These are phyloP conservation scores for Aspergillus bertholletiae DNA, from an alignment of 495 filamentous ascomycete genomes.

Conservation along the genomic window DNA sequence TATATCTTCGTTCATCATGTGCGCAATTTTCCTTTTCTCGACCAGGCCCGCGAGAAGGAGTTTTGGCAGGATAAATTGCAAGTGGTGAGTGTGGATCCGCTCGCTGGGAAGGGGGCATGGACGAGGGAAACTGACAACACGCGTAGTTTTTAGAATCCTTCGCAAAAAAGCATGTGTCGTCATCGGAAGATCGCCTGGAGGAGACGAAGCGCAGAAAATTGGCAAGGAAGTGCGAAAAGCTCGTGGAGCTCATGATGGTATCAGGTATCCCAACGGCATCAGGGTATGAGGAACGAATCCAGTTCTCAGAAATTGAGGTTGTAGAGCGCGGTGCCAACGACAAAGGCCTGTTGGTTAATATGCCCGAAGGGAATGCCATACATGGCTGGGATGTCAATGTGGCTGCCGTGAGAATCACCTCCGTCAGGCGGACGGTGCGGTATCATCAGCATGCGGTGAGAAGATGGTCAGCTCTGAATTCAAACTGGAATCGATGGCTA, in stretches of 20 bases:
- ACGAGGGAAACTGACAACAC: neutral
- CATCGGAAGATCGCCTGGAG: constrained; percentile 91
- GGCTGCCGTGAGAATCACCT: constrained; percentile 77
- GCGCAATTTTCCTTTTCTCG: constrained; percentile 94
- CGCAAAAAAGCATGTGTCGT: constrained; percentile 95
- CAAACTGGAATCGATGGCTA: neutral
- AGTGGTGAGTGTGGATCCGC: constrained; percentile 58
- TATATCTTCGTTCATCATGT: constrained; percentile 99
- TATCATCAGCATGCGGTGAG: constrained; percentile 88
- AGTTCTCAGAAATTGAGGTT: constrained; percentile 94
- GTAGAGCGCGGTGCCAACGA: constrained; percentile 91
- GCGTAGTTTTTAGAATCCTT: constrained; percentile 91
- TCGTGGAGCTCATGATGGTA: constrained; percentile 99
- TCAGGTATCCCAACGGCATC: constrained; percentile 93
- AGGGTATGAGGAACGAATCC: constrained; percentile 93
- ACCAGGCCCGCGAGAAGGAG: constrained; percentile 94
- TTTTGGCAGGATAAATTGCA: constrained; percentile 99
- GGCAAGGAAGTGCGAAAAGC: constrained; percentile 86
- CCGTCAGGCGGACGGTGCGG: constrained; percentile 79
- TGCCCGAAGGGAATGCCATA: constrained; percentile 85
- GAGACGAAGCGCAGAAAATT: constrained; percentile 94
- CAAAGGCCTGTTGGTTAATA: constrained; percentile 75
- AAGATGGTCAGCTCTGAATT: neutral
- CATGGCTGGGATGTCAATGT: constrained; percentile 98
- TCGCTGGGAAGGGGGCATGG: neutral